Conservation (phyloP, 2,329 filamentous ascomycete genomes). For the Metarhizium robertsii region DNA sequence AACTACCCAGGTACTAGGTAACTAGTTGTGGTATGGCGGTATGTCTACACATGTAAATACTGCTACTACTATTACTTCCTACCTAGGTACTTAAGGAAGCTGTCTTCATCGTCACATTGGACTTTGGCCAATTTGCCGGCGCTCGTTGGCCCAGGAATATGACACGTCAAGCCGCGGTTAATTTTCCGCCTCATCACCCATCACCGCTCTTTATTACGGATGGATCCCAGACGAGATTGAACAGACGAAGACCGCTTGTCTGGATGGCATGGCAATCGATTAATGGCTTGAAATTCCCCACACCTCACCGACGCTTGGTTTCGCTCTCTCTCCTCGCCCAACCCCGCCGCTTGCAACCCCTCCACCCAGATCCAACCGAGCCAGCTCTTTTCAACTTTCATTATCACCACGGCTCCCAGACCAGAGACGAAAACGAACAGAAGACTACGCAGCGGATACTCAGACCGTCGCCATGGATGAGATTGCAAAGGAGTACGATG, state of each 20-base stretch:
- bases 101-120: neutral
- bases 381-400: constrained; percentile 5
- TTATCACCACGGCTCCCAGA: neutral
- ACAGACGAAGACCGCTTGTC: neutral
- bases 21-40: too few relatives aligned
- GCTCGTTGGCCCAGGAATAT: neutral
- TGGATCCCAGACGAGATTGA: constrained; percentile 1
- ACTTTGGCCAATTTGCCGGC: neutral
- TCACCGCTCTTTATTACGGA: constrained; percentile 1
- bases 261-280: neutral
- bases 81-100: too few relatives aligned
- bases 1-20: too few relatives aligned
- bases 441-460: neutral
- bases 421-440: neutral
- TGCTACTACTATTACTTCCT: too few relatives aligned
- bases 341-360: constrained; percentile 20
- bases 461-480: constrained; percentile 67
- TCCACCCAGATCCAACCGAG: constrained; percentile 8
- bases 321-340: constrained; percentile 9
- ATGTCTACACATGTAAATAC: too few relatives aligned
- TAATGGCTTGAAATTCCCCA: constrained; percentile 10
- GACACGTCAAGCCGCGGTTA: neutral
- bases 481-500: constrained; percentile 97
- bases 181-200: neutral
- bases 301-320: constrained; percentile 15